Base-by-base conservation (phyloP, 345 rosid species). In the Brassica cretica region DNA sequence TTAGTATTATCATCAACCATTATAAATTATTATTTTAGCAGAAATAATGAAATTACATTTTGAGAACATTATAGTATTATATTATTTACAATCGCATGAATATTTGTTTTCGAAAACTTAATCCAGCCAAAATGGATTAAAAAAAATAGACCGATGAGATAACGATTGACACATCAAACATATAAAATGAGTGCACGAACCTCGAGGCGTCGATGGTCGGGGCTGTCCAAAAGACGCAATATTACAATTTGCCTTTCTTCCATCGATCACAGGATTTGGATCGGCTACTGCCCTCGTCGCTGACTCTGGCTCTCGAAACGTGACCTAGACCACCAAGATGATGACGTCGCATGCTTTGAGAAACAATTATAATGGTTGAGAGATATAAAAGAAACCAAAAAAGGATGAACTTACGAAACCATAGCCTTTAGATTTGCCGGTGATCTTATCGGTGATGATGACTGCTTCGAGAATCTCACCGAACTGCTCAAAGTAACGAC, bases 401-500 rank as follows among this genome's bases (percentile, higher is more conserved):
- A 64, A 44, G 24, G 30, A 44, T 55, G 25, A 73, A 78, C 97
- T 85, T 89, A 94, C 98, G 75, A 94, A 94, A 66, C 98, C 97
- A 32, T 94, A 91, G 75, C 98, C 98, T 84, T 94, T 94, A 59
- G 98, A 94, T 84, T 94, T 94, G 5, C 89, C 94, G 6, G 98
- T 89, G 69, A 74, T 83, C 81, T 89, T 94, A 65, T 94, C 98
- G 10, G 85, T 76, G 73, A 94, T 94, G 76, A 94, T 88, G 78
- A 91, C 97, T 59, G 98, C 97, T 85, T 94, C 98, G 27, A 94
- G 96, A 86, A 91, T 94, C 66, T 94, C 96, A 5, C 98, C 98
- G 59, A 94, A 94, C 82, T 87, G 94, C 71, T 90, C 91, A 44
- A 94, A 94, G 83, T 91, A 88, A 64, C 82, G 82, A 12, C 88